Percentiles rank a stretch among this genome's conserved stretches.
Conservation (phyloP, 306 rosid genomes). For the Delonix regia region DNA sequence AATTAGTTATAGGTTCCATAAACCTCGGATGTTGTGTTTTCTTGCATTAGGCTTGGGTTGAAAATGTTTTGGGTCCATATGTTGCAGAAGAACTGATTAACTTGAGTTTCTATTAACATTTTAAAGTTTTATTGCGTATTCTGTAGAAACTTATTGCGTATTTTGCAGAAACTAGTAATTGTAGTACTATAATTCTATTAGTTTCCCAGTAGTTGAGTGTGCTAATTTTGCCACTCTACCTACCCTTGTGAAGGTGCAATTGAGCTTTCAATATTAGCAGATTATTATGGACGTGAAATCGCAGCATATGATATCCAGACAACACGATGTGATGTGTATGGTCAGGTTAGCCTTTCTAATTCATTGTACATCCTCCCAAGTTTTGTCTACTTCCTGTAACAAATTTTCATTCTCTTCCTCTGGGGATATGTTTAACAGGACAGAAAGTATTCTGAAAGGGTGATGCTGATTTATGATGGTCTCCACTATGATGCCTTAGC, state of each 20-base stretch:
- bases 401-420: conserved; percentile 17
- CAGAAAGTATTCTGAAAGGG: conserved; percentile 71
- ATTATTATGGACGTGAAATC: conserved; percentile 85
- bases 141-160: not conserved
- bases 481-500: conserved; percentile 96
- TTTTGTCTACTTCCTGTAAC: conserved; percentile 36
- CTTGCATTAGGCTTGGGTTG: not conserved
- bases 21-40: conserved; percentile 24
- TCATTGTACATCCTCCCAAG: conserved; percentile 21
- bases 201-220: conserved; percentile 22
- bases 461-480: conserved; percentile 89
- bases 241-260: conserved; percentile 74
- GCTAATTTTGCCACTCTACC: conserved; percentile 31
- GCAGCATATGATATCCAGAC: conserved; percentile 96
- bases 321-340: conserved; percentile 91
- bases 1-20: not conserved
- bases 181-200: conserved; percentile 3
- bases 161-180: not conserved
- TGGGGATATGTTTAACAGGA: conserved; percentile 61
- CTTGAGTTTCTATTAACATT: conserved; percentile 22
- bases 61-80: conserved; percentile 35
- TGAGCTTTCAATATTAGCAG: conserved; percentile 91
- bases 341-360: conserved; percentile 70
- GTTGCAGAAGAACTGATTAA: conserved; percentile 12
- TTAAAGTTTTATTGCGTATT: not conserved